These are phyloP conservation scores for Tolypocladium pustulatum DNA, from an alignment of 2,329 filamentous ascomycete genomes.

Conservation along the genomic window DNA sequence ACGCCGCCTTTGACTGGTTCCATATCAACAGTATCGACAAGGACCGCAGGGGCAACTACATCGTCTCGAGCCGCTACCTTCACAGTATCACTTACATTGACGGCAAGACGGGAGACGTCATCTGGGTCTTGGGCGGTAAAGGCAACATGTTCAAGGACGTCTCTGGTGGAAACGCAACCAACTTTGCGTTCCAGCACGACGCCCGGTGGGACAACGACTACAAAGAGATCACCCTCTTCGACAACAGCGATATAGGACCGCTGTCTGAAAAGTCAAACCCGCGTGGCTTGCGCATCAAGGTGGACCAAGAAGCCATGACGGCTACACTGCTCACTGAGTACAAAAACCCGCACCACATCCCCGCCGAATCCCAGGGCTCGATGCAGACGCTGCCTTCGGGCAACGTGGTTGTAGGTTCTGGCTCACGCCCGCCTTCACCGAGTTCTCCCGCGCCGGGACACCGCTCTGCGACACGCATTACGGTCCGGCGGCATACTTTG, in stretches of 20 bases:
- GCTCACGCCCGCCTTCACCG: conserved; percentile 16
- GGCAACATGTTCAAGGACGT: conserved; percentile 23
- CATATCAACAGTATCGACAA: conserved; percentile 27
- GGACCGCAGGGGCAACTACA: conserved; percentile 18
- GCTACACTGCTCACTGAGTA: conserved; percentile 4
- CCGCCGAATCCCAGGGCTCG: conserved; percentile 4
- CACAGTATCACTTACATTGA: conserved; percentile 16
- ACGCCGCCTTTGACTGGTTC: conserved; percentile 13
- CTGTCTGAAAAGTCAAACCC: conserved; percentile 19
- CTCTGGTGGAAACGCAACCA: conserved; percentile 19
- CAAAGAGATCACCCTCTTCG: conserved; percentile 38
- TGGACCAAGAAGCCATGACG: conserved; percentile 3
- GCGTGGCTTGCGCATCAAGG: conserved; percentile 7
- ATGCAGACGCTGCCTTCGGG: conserved; percentile 22
- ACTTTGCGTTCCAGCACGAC: conserved; percentile 40
- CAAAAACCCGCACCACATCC: conserved; percentile 3
- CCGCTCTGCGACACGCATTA: conserved; percentile 9
- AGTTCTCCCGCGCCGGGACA: conserved; percentile 14
- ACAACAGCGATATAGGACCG: conserved; percentile 36
- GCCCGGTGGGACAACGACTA: conserved; percentile 29
- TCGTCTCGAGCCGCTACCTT: conserved; percentile 14
- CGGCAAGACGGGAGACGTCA: conserved; percentile 29
- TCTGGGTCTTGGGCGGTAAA: conserved; percentile 41
- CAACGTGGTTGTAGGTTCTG: conserved; percentile 33
- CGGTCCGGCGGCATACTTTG: conserved; percentile 11